Conservation (phyloP, 495 filamentous ascomycete genomes). For the Lasiosphaeria ovina region DNA sequence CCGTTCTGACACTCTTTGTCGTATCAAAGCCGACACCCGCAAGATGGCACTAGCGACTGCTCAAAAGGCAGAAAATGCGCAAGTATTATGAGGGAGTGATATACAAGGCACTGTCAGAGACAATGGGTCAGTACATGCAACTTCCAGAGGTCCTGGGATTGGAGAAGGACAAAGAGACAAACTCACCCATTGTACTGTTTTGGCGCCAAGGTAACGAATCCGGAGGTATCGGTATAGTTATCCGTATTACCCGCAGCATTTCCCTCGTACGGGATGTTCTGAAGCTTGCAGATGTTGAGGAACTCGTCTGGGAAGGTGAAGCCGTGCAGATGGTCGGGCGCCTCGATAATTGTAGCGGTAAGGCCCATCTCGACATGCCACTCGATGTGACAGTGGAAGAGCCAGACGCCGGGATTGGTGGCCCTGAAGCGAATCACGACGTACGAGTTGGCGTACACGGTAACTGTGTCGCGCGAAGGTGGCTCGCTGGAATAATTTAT, state of each 20-base stretch:
- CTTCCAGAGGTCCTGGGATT: not conserved
- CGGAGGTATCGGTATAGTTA: constrained; percentile 60
- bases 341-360: constrained; percentile 68
- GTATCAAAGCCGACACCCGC: too few species aligned
- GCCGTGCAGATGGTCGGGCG: constrained; percentile 58
- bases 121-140: not conserved
- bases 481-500: constrained; percentile 43
- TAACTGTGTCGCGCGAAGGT: constrained; percentile 54
- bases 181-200: constrained; percentile 43
- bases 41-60: too few species aligned
- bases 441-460: constrained; percentile 52
- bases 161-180: not conserved
- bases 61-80: not conserved
- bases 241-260: constrained; percentile 75
- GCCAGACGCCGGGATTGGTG: constrained; percentile 73
- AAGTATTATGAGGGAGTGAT: constrained; percentile 3
- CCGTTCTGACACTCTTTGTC: too few species aligned
- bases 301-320: constrained; percentile 63
- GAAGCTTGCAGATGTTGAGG: constrained; percentile 53
- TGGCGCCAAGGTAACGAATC: constrained; percentile 43
- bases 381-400: constrained; percentile 82
- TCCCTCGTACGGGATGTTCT: constrained; percentile 52
- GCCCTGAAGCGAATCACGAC: constrained; percentile 59
- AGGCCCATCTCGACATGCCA: constrained; percentile 77
- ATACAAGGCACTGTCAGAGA: constrained; percentile 11